Conservation (phyloP, 2,329 filamentous ascomycete genomes). For the Ophiocordyceps camponoti-saundersi region DNA sequence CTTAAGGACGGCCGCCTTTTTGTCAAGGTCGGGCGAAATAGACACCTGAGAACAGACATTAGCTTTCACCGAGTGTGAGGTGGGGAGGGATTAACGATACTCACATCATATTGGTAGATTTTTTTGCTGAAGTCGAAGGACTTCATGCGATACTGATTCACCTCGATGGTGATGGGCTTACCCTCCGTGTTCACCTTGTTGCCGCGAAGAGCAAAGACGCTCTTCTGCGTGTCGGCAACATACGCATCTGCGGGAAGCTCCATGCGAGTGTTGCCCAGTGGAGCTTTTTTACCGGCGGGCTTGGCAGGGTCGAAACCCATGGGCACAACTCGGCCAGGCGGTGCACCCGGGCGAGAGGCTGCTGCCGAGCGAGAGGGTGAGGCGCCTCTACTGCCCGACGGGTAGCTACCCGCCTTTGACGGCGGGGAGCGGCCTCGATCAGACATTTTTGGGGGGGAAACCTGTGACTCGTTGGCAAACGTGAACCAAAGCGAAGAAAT, state of each 20-base stretch:
- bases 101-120: slow-evolving; percentile 75
- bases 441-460: slow-evolving; percentile 11
- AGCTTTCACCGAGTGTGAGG: slow-evolving; percentile 2
- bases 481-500: background rate
- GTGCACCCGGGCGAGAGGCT: slow-evolving; percentile 2
- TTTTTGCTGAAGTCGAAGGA: slow-evolving; percentile 37
- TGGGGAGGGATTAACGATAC: slow-evolving; percentile 16
- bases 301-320: slow-evolving; percentile 28
- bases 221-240: slow-evolving; percentile 15
- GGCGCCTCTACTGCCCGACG: slow-evolving; percentile 2
- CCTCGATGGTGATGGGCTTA: slow-evolving; percentile 31
- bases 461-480: background rate
- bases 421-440: slow-evolving; percentile 13
- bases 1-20: slow-evolving; percentile 45
- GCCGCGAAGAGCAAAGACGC: slow-evolving; percentile 15
- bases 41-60: slow-evolving; percentile 32
- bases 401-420: slow-evolving; percentile 1
- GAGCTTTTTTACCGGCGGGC: slow-evolving; percentile 7
- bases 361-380: slow-evolving; percentile 6
- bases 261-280: slow-evolving; percentile 28
- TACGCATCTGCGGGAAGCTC: slow-evolving; percentile 44
- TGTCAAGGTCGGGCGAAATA: slow-evolving; percentile 45
- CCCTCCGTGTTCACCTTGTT: slow-evolving; percentile 38
- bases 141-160: slow-evolving; percentile 64
- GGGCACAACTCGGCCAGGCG: slow-evolving; percentile 9